These are phyloP conservation scores for Suillus subaureus DNA, from an alignment of 768 basidiomycete genomes.

Conservation along the genomic window DNA sequence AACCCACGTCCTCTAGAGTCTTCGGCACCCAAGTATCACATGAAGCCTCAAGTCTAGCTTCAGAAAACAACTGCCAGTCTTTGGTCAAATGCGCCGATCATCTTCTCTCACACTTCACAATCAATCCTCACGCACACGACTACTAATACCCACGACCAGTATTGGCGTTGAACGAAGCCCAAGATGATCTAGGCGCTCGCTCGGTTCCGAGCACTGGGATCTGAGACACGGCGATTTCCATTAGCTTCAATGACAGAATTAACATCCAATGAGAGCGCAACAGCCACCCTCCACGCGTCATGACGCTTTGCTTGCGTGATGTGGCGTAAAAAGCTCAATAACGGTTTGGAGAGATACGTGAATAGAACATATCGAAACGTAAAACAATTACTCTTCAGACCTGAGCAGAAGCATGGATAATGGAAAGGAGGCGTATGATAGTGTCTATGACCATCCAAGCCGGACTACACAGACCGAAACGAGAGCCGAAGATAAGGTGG, in stretches of 20 bases:
- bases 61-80: background rate
- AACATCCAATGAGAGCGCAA: background rate
- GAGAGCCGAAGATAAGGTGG: background rate
- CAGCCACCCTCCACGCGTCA: background rate
- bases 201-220: conserved; percentile 3
- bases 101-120: background rate
- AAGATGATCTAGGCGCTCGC: background rate
- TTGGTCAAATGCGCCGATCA: background rate
- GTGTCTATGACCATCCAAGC: conserved; percentile 13
- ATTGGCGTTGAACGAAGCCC: background rate
- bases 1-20: background rate
- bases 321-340: conserved; percentile 7
- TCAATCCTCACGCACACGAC: background rate
- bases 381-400: conserved; percentile 8
- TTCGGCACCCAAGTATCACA: background rate
- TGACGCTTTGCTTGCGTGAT: too few relatives aligned
- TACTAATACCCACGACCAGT: too few relatives aligned
- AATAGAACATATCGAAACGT: conserved; percentile 12
- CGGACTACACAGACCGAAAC: conserved; percentile 10
- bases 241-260: background rate
- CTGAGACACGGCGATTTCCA: background rate
- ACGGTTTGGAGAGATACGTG: conserved; percentile 9
- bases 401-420: conserved; percentile 8
- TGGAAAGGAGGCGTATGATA: conserved; percentile 4
- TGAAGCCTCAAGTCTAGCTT: background rate